A percentile compares a stretch with the other conserved stretches of the same genome.
phyloP scores from a whole-genome alignment of 2,329 filamentous ascomycete genomes.

The Parastagonospora avenae region DNA sequence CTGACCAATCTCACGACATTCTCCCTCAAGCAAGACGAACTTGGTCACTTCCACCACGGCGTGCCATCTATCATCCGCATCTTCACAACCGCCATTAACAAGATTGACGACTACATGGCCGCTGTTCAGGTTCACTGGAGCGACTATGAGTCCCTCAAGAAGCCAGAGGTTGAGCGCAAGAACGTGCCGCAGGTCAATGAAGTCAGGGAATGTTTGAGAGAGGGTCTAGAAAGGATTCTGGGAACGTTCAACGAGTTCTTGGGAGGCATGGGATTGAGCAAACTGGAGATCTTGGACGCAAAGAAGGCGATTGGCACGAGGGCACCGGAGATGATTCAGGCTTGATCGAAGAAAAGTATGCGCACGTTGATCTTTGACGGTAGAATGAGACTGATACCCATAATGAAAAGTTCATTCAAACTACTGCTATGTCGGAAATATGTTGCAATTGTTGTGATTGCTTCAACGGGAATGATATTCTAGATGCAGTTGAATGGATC shows the following conservation, averaged over 20 bases:
- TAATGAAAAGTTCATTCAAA: too few species aligned
- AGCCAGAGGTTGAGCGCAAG: slow-evolving; percentile 52
- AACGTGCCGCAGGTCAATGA: slow-evolving; percentile 70
- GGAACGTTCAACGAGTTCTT: slow-evolving; percentile 76
- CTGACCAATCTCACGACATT: slow-evolving; percentile 71
- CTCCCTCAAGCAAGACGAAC: slow-evolving; percentile 80
- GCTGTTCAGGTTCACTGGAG: slow-evolving; percentile 75
- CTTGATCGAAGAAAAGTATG: neutral
- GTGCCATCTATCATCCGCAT: slow-evolving; percentile 75
- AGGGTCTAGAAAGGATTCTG: slow-evolving; percentile 69
- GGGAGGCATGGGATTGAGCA: slow-evolving; percentile 69
- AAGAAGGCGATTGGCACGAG: slow-evolving; percentile 29
- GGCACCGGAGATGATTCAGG: slow-evolving; percentile 31
- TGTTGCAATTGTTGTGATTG: too few species aligned
- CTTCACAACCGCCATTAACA: slow-evolving; percentile 70
- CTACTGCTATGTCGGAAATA: too few species aligned
- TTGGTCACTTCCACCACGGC: slow-evolving; percentile 83
- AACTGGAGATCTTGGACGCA: slow-evolving; percentile 72
- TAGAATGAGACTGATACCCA: neutral
- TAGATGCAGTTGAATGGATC: too few species aligned
- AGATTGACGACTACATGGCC: slow-evolving; percentile 70
- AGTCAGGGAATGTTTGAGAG: slow-evolving; percentile 68
- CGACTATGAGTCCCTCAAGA: slow-evolving; percentile 63
- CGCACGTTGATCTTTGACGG: too few species aligned
- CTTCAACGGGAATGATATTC: too few species aligned